A percentile compares a stretch with the other conserved stretches of the same genome.
Conservation (phyloP, 139 green algal species). For the Coelastrella sp. region DNA sequence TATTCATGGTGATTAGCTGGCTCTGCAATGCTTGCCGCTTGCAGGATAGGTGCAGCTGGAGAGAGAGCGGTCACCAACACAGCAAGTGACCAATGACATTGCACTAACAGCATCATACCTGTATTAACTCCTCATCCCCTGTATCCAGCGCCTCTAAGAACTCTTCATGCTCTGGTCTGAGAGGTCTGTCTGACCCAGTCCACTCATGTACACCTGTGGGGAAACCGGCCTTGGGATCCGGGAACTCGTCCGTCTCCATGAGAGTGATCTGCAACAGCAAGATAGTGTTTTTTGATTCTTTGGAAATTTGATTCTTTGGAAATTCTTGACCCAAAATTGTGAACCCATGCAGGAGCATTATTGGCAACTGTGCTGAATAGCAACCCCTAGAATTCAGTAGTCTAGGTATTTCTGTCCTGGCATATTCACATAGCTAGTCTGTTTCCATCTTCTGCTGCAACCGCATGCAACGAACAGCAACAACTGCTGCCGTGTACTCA, state of each 20-base stretch:
- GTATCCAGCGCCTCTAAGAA: neutral
- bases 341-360: neutral
- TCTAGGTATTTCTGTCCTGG: neutral
- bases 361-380: too few species aligned
- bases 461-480: neutral
- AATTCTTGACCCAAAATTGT: neutral
- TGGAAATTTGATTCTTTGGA: too few species aligned
- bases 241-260: conserved; percentile 40
- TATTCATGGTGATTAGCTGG: too few species aligned
- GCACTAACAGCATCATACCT: neutral
- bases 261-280: conserved; percentile 49
- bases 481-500: conserved; percentile 13
- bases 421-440: neutral
- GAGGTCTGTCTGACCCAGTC: neutral
- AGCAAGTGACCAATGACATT: too few species aligned
- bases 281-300: neutral
- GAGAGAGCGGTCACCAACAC: too few species aligned
- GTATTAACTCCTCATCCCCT: conserved; percentile 21
- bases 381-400: neutral
- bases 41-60: neutral
- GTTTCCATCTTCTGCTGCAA: neutral
- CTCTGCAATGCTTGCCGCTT: neutral
- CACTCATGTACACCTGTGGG: conserved; percentile 13
- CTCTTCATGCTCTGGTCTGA: neutral
- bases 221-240: conserved; percentile 25